Base-by-base conservation (phyloP, 1,284 basidiomycete species). In the Boletus mariae region DNA sequence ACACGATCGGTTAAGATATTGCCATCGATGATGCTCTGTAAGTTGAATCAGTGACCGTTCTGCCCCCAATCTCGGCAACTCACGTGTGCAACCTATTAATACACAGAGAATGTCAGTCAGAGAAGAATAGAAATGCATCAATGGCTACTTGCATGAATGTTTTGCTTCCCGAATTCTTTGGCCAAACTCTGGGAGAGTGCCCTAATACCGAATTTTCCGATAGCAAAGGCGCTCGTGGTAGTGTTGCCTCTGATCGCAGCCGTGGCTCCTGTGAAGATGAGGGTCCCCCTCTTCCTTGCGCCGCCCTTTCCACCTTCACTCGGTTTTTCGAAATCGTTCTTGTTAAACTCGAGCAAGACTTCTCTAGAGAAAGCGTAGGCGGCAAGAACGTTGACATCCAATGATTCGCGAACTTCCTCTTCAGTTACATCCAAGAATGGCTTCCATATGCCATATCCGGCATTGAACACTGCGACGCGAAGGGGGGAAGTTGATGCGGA, bases 241-340 rank as follows among this genome's bases (percentile, higher is more conserved):
- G 72, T 68, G 55, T 87, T 88, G 0, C 89, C 89, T 54, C 89
- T 73, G 47, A 80, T 56, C 49, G 81, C 78, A 0, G 85, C 80
- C 12, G 89, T 91, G 11, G 90, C 89, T 3, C 89, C 89, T 0
- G 90, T 92, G 66, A 91, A 88, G 32, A 92, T 78, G 45, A 92
- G 69, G 2, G 85, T 82, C 12, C 89, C 89, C 12, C 80, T 74
- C 64, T 76, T 78, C 23, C 79, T 79, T 34, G 63, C 53, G 2
- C 70, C 70, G n/a, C 62, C 66, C 23, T 59, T 63, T 32, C 78
- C 77, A 1, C 60, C 63, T 40, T 71, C 73, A 48, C 45, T 56
- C 2, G 58, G 42, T 15, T 58, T 53, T 47, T 75, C 76, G 15
- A 83, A 59, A 13, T 77, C 74, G 59, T 86, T 86, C 52, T 78